Evolutionary conservation across 495 filamentous ascomycete genomes (phyloP).

Genomic region (Collariella sp.): DNA sequence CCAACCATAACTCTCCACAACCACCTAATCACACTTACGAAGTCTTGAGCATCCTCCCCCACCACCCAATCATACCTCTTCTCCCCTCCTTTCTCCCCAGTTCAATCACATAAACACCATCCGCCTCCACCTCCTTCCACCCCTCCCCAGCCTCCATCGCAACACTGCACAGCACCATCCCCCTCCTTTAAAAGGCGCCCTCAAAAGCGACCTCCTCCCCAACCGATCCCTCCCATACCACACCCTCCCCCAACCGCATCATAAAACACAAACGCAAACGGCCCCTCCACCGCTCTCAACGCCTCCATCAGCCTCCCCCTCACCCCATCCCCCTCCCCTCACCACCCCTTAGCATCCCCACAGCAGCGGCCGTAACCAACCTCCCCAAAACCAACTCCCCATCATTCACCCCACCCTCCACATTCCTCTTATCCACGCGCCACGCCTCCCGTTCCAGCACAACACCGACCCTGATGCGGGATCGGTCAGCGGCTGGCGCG

Average conservation of each 20-base stretch:
- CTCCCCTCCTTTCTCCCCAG: conserved; percentile 24
- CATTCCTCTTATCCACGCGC: conserved; percentile 50
- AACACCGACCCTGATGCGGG: conserved; percentile 55
- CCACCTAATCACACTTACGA: conserved; percentile 31
- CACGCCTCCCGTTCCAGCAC: conserved; percentile 99
- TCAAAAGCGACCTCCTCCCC: conserved; percentile 74
- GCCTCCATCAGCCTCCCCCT: conserved; percentile 42
- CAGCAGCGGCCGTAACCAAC: conserved; percentile 44
- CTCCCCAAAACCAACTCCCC: conserved; percentile 59
- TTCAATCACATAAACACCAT: conserved; percentile 63
- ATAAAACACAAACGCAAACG: conserved; percentile 87
- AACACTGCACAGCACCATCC: conserved; percentile 67
- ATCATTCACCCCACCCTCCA: conserved; percentile 64
- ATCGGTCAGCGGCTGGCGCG: conserved; percentile 63
- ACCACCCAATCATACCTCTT: conserved; percentile 19
- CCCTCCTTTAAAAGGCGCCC: conserved; percentile 35
- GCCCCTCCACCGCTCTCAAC: conserved; percentile 62
- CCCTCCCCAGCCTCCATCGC: conserved; percentile 43
- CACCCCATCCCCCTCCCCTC: conserved; percentile 20
- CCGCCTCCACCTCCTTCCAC: conserved; percentile 77
- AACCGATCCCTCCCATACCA: conserved; percentile 82
- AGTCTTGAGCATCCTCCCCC: conserved; percentile 14
- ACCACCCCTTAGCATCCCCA: background rate
- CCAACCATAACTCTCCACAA: background rate
- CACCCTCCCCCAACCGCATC: conserved; percentile 52